Evolutionary conservation across 345 rosid species (phyloP).

Genomic region (Salix dunnii): DNA sequence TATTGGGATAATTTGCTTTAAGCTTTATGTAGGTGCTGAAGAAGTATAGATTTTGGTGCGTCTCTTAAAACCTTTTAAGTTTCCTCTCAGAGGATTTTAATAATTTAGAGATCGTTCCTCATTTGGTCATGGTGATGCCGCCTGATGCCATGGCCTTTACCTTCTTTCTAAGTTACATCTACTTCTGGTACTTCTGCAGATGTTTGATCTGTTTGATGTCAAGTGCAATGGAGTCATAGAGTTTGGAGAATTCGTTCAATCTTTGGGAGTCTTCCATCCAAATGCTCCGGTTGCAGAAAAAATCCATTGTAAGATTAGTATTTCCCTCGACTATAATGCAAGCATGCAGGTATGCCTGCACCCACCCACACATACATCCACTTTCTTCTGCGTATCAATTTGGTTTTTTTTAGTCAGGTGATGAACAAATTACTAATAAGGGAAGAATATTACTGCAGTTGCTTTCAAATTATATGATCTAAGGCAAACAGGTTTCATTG

Average conservation of each 20-base stretch:
- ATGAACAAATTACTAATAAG: background rate
- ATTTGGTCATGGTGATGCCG: too few species aligned
- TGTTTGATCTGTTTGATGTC: slow-evolving; percentile 80
- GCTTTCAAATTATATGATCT: slow-evolving; percentile 79
- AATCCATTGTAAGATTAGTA: slow-evolving; percentile 4
- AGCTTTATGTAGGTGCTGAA: too few species aligned
- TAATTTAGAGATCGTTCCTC: too few species aligned
- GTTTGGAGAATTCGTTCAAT: slow-evolving; percentile 85
- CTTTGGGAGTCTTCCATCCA: slow-evolving; percentile 82
- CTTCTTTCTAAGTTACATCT: background rate
- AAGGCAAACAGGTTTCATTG: slow-evolving; percentile 82
- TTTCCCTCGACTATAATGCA: too few species aligned
- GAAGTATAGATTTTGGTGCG: too few species aligned
- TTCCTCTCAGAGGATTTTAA: too few species aligned
- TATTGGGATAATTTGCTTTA: background rate
- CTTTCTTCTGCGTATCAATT: too few species aligned
- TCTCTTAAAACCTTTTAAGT: too few species aligned
- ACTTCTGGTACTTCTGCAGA: slow-evolving; percentile 30
- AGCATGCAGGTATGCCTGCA: too few species aligned
- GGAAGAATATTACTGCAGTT: slow-evolving; percentile 45
- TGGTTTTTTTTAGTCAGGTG: background rate
- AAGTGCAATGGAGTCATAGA: slow-evolving; percentile 87
- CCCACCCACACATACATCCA: background rate
- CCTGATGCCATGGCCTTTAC: background rate
- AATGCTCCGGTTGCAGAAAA: slow-evolving; percentile 60